Base-by-base conservation (phyloP, 1,284 basidiomycete genomes). In the Rugosomyces carneus region DNA sequence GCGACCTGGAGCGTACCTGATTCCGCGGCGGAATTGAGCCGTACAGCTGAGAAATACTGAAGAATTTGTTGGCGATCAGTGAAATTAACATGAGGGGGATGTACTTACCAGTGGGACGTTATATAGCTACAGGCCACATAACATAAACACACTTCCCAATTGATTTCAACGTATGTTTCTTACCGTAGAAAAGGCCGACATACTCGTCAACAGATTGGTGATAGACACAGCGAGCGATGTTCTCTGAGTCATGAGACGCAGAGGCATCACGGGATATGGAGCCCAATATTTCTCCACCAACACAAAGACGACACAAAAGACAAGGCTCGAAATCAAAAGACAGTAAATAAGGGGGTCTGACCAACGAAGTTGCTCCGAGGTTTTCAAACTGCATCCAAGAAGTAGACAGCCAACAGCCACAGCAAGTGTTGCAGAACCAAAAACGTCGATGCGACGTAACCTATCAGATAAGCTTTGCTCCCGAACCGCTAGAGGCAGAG, bases 11-110 rank as follows among this genome's bases (percentile, higher is more conserved):
- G 60, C 76, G 51, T 62, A 79, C 89, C 89, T 43, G 90, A 78
- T 50, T 75, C 70, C 26, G 84, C 78, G 13, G 92, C 76, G 10
- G 81, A 79, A 56, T 80, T 73, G 47, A 91, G 69, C 51, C 79
- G 78, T 37, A 93, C 93, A n/a, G 90, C 84, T 48, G 87, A 84
- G 58, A 91, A 94, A 69, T 89, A 93, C 79, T 77, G 45, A 19
- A 42, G 13, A 37, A 16, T 24, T 16, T 27, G 18, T 29, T 56
- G 21, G 41, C 37, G 20, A 3, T 29, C 44, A 26, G 35, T n/a
- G 37, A 40, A 45, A 32, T 19, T 40, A 36, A 42, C 7, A 32
- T 19, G 23, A 21, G 34, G 16, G 10, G 21, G 26, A 42, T 24
- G 16, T 40, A 56, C 76, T 59, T 55, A 84, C 83, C 62, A 93